These are phyloP conservation scores for Fraxinus paxiana DNA, from an alignment of 305 asterid species.

Conservation along the genomic window DNA sequence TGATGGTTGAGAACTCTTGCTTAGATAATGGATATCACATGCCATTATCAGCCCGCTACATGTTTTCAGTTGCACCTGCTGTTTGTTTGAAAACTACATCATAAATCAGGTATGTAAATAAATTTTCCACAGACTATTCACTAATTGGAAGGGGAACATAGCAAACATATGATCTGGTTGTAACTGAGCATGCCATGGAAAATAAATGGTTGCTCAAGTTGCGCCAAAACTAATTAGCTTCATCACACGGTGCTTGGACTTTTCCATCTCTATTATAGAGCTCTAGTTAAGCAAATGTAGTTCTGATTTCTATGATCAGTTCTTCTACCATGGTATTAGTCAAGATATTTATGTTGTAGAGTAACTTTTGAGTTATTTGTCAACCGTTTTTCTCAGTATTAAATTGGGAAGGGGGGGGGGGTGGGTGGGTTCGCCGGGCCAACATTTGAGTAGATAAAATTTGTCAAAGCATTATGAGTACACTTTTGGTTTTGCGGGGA, in stretches of 20 bases:
- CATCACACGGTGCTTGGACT: background rate
- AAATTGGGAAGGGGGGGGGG: background rate
- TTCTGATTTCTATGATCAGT: background rate
- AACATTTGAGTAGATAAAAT: conserved; percentile 6
- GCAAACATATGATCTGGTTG: background rate
- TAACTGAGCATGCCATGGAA: conserved; percentile 8
- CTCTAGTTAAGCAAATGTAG: conserved; percentile 1
- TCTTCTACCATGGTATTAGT: background rate
- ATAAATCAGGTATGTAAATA: conserved; percentile 3
- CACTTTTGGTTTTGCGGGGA: conserved; percentile 1
- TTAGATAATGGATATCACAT: background rate
- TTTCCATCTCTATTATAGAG: conserved; percentile 16
- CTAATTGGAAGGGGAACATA: background rate
- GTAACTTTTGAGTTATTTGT: background rate
- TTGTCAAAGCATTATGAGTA: conserved; percentile 7
- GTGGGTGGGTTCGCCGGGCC: background rate
- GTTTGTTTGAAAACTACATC: conserved; percentile 11
- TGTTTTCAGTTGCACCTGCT: conserved; percentile 15
- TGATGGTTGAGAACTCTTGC: conserved; percentile 11
- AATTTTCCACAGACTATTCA: background rate
- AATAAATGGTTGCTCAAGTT: conserved; percentile 17
- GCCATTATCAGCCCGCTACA: background rate
- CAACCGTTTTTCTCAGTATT: background rate
- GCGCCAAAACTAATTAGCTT: conserved; percentile 6
- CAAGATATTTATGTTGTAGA: conserved; percentile 10